Evolutionary conservation across 1,284 basidiomycete species (phyloP), one percentile per base, ranked within the genome.

Genomic region (Schizopora paradoxa): DNA sequence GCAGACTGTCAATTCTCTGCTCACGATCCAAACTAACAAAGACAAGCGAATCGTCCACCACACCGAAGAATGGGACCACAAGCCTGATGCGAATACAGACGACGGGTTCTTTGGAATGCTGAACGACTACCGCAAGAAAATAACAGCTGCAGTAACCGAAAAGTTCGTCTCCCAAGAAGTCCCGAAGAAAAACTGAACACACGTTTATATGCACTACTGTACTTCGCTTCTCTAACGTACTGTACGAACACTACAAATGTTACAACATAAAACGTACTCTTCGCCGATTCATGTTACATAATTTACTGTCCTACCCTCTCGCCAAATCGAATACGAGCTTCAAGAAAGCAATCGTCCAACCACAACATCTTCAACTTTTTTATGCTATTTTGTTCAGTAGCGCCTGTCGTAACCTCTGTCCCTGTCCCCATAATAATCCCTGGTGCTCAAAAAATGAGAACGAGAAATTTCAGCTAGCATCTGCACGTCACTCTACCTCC

Each of bases 41-140:
- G 47, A 57, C 1, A 59, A 69, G 45, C 61, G 69, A 45, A 58
- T 74, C 21, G 61, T 60, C 16, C 60, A 57, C 18, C 74, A 74
- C 49, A 66, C 62, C 4, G 73, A 75, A 50, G 72, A 74, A 49
- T 75, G 72, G 72, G 59, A 74, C 47, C 73, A 75, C 50, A 58
- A 63, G 41, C 68, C 64, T 36, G 66, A 69, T 41, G 62, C 64
- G 11, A 66, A 60, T 2, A 55, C 56, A 6, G 66, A 72, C 11
- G 72, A 76, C 48, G 71, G 71, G 0, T 72, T 73, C 58, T 52
- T 70, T 14, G 72, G 73, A 3, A 64, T 66, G 64, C 51, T 74
- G 26, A 72, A 73, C 45, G 72, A 76, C 45, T 55, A 67, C 28
- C 61, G 72, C 38, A 74, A 72, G 66, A 74, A 68, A 48, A 21